Base-by-base conservation (phyloP, 2,329 filamentous ascomycete genomes). In the Colletotrichum cereale region DNA sequence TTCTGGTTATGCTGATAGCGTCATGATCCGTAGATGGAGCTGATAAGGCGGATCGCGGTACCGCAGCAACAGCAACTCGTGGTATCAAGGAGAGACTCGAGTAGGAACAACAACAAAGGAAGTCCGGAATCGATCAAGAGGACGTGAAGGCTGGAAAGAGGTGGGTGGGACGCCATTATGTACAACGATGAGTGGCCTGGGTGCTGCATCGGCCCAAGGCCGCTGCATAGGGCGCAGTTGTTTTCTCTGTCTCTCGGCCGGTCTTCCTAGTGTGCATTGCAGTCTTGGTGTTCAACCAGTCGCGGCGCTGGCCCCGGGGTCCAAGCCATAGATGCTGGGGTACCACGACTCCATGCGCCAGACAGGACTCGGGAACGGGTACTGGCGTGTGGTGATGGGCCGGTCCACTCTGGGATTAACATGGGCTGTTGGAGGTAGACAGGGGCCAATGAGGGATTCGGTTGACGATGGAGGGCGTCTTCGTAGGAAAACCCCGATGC, bases 71-170 rank as follows among this genome's bases (percentile, higher is more conserved):
- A 42, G 64, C 64, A 61, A 69, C 60, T 72, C 69, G 65, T 68
- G 69, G 66, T 68, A 69, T 72, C 69, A 72, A 72, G 58, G 69
- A 72, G 47, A 72, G 69, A 69, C 69, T 68, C 66, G 65, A 72
- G 69, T 60, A 55, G 47, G 34, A 72, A 53, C 65, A 64, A 64
- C 58, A 40, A 72, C 69, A 26, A 67, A 48, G 58, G 58, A 48
- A 55, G 26, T 24, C 65, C 60, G 40, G 65, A 72, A 68, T 40
- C 58, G 62, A 42, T 36, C 52, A 47, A 64, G 66, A 71, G 65
- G 53, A 21, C 29, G 53, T 53, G 29, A 29, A 57, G 18, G 44
- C 50, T 36, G 47, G 64, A 70, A 52, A 56, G 34, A 56, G 47
- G 69, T 64, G 69, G 69, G 69, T 69, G 69, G 69, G 58, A 72